A percentile compares a stretch with the other conserved stretches of the same genome.
Conservation (phyloP, 108 stramenopile genomes). For the Cyclostephanos tholiformis region DNA sequence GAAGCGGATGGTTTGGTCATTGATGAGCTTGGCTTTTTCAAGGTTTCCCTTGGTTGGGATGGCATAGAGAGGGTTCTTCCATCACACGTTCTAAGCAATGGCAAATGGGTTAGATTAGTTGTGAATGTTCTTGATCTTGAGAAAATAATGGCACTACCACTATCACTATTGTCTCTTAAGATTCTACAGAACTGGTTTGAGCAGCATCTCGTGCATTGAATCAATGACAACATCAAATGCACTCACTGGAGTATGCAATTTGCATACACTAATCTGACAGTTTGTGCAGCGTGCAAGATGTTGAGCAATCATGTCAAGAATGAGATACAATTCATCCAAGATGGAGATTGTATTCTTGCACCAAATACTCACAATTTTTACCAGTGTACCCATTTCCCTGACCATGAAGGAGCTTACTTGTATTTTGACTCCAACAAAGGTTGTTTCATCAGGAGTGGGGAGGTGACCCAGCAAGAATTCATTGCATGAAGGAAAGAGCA, state of each 20-base stretch:
- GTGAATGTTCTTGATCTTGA: no score
- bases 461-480: neutral
- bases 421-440: neutral
- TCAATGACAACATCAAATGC: neutral
- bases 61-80: no score
- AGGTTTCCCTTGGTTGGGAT: no score
- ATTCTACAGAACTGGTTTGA: no score
- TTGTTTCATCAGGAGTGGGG: neutral
- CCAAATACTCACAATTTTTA: neutral
- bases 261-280: neutral
- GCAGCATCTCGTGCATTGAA: no score
- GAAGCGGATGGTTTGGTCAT: constrained; percentile 39
- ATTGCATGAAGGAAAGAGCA: neutral
- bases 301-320: constrained; percentile 4
- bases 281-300: neutral
- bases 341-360: neutral
- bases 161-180: no score
- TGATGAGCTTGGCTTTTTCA: no score
- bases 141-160: no score
- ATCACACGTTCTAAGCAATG: no score
- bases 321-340: neutral
- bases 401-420: neutral
- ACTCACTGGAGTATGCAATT: neutral
- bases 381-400: neutral
- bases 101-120: no score